Evolutionary conservation across 345 rosid genomes (phyloP).

Genomic region (Rhodomyrtus tomentosa): DNA sequence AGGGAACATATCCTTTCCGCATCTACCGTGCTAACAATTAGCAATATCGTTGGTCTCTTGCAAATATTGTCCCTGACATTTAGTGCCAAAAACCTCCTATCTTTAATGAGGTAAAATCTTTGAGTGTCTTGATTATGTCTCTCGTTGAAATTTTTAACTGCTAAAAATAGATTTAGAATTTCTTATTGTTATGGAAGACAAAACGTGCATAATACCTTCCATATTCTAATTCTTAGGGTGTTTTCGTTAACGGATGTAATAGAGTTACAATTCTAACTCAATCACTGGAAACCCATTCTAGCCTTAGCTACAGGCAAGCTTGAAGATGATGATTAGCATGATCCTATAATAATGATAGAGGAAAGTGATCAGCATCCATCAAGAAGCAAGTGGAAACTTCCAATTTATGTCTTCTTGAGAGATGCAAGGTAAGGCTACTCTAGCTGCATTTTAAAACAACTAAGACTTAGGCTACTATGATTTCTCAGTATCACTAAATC

Average conservation of each 20-base stretch:
- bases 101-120: conserved; percentile 83
- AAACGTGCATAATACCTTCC: not conserved
- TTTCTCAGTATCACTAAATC: too few species aligned
- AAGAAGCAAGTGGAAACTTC: too few species aligned
- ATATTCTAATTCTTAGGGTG: not conserved
- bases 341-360: not conserved
- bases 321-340: not conserved
- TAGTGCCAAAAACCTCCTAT: conserved; percentile 47
- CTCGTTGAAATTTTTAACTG: not conserved
- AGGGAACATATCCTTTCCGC: conserved; percentile 60
- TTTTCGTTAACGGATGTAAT: not conserved
- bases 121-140: conserved; percentile 15
- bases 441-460: too few species aligned
- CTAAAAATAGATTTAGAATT: conserved; percentile 25
- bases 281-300: not conserved
- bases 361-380: too few species aligned
- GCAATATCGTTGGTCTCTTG: conserved; percentile 54
- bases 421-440: too few species aligned
- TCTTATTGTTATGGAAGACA: not conserved
- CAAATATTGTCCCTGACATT: conserved; percentile 54
- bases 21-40: conserved; percentile 75
- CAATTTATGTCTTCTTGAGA: too few species aligned
- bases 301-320: not conserved
- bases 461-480: too few species aligned
- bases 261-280: not conserved